Base-by-base conservation (phyloP, 768 basidiomycete genomes). In the Boletus tomentosulus region DNA sequence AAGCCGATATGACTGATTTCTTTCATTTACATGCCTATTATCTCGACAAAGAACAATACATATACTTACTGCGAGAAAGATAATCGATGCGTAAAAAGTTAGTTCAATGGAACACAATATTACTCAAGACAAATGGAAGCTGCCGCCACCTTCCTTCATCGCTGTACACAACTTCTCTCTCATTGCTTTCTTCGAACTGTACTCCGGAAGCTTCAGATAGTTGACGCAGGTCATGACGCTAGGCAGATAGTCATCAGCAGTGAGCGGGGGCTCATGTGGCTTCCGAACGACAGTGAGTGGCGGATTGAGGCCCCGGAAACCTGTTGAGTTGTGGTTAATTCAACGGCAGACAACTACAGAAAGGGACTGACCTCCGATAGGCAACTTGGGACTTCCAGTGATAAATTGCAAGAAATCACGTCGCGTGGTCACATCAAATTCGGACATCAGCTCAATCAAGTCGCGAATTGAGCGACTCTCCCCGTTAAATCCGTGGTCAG, bases 221-320 rank as follows among this genome's bases (percentile, higher is more conserved):
- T 94, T 93, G 56, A 93, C 95, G 70, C 97, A 99, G 4, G 97
- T 98, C 97, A 98, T 98, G 30, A 98, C 95, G 63, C 92, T 95
- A 0, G 95, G 95, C 28, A 98, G 77, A 67, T 97, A 95, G 65
- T 97, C 92, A 67, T 98, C 93, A 7, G 96, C 90, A 6, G 83
- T 84, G 53, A 97, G 77, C 11, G 94, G 89, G 7, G 89, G 78
- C 71, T 98, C 97, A 61, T 96, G 94, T 9, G 92, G 94, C 72
- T 98, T 98, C 57, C 96, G 86, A 19, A 99, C 96, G 22, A 99
- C 95, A 2, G 97, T 99, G 54, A 99, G 78, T 3, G 89, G 84
- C 2, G 97, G 97, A 61, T 90, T 93, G 48, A 99, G 79, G 6
- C 92, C 94, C 53, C 91, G 86, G 88, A 98, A 99, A 44, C 94